phyloP scores from a whole-genome alignment of 805 yeast species.

The Candida maltosa region DNA sequence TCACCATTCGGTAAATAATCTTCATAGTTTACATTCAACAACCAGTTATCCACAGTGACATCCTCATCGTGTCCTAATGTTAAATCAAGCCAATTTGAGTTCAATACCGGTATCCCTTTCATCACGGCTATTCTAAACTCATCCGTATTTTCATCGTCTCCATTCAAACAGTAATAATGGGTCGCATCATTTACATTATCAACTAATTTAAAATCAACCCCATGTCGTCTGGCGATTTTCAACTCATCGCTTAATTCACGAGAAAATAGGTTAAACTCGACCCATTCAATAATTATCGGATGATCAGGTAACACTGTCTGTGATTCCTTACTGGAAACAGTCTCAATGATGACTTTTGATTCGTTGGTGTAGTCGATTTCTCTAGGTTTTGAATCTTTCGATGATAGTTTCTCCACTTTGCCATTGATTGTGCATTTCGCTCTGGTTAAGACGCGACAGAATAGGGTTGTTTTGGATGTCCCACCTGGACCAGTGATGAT shows the following conservation, averaged over 20 bases:
- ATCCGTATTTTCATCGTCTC: constrained; percentile 11
- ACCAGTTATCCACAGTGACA: constrained; percentile 22
- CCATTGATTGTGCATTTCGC: constrained; percentile 30
- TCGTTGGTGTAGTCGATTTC: constrained; percentile 4
- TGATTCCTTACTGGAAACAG: constrained; percentile 4
- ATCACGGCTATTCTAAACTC: constrained; percentile 21
- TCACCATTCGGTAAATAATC: constrained; percentile 13
- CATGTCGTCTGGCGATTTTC: constrained; percentile 1
- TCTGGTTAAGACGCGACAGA: constrained; percentile 22
- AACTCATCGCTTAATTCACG: not conserved
- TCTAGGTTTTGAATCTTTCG: constrained; percentile 8
- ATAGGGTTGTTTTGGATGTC: constrained; percentile 12
- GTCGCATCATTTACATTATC: constrained; percentile 17
- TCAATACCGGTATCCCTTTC: constrained; percentile 26
- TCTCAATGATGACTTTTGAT: constrained; percentile 8
- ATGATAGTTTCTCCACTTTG: constrained; percentile 14
- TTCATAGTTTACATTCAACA: constrained; percentile 11
- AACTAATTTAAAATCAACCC: constrained; percentile 9
- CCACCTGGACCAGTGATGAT: constrained; percentile 11
- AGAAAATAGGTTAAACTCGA: constrained; percentile 12
- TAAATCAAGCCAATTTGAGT: constrained; percentile 19
- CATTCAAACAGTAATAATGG: constrained; percentile 21
- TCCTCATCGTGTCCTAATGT: constrained; percentile 10
- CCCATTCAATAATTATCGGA: constrained; percentile 17
- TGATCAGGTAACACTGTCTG: too few species aligned